Evolutionary conservation across 2,329 filamentous ascomycete genomes (phyloP).

Genomic region (Nannizziopsis arthrosporioides): DNA sequence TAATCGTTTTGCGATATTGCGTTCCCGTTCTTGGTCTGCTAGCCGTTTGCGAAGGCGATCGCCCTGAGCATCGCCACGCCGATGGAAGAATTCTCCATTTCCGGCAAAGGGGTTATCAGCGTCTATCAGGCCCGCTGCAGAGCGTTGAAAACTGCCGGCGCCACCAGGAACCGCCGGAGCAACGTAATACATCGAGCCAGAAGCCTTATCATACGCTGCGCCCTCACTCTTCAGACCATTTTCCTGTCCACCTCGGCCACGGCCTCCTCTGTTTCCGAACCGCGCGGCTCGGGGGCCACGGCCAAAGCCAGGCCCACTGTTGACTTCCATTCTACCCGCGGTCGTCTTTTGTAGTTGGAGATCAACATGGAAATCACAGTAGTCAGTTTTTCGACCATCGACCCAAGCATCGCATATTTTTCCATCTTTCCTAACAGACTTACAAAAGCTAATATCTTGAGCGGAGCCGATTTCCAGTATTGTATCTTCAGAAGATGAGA

Average conservation of each 20-base stretch:
- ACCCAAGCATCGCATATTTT: slow-evolving; percentile 72
- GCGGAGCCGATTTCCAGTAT: slow-evolving; percentile 79
- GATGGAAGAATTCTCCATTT: slow-evolving; percentile 19
- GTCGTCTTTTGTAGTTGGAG: slow-evolving; percentile 61
- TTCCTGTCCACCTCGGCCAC: slow-evolving; percentile 17
- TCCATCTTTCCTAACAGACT: slow-evolving; percentile 73
- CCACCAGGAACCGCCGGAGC: slow-evolving; percentile 24
- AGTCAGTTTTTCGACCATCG: slow-evolving; percentile 74
- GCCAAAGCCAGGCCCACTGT: slow-evolving; percentile 48
- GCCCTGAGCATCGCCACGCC: slow-evolving; percentile 32
- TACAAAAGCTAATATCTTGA: slow-evolving; percentile 80
- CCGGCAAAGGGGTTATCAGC: slow-evolving; percentile 34
- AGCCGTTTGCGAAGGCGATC: slow-evolving; percentile 34
- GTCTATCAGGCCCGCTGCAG: slow-evolving; percentile 34
- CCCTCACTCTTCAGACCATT: slow-evolving; percentile 20
- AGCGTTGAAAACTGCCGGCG: slow-evolving; percentile 18
- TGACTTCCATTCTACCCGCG: slow-evolving; percentile 64
- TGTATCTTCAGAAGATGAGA: slow-evolving; percentile 76
- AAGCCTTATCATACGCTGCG: slow-evolving; percentile 30
- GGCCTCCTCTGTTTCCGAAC: slow-evolving; percentile 14
- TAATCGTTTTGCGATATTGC: slow-evolving; percentile 35
- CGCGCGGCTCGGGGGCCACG: slow-evolving; percentile 18
- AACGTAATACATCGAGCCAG: slow-evolving; percentile 37
- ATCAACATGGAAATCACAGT: slow-evolving; percentile 88
- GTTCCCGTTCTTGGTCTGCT: slow-evolving; percentile 34